Percentiles rank a stretch among this genome's conserved stretches.
Evolutionary conservation across 805 yeast genomes (phyloP).

Genomic region (Yamadazyma kitorensis): DNA sequence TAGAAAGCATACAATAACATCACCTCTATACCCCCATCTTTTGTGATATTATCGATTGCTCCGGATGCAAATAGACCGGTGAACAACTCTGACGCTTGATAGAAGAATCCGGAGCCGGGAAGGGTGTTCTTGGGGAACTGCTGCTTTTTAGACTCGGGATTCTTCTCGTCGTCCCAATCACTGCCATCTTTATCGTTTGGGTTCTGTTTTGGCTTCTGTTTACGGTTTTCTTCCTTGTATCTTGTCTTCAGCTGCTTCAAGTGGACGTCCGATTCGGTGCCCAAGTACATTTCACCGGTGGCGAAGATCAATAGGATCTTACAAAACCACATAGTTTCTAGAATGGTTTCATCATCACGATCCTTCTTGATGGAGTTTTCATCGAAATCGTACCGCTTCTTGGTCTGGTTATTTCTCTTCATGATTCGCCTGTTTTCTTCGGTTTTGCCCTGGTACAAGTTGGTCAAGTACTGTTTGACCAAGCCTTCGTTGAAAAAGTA

Average conservation of each 20-base stretch:
- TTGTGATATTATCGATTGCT: constrained; percentile 72
- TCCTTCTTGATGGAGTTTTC: constrained; percentile 43
- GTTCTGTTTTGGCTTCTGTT: constrained; percentile 9
- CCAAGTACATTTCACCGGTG: constrained; percentile 78
- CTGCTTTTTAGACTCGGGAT: constrained; percentile 13
- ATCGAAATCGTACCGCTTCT: constrained; percentile 25
- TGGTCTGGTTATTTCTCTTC: constrained; percentile 27
- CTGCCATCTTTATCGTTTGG: constrained; percentile 9
- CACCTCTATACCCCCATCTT: constrained; percentile 79
- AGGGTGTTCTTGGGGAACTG: constrained; percentile 38
- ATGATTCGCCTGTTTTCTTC: constrained; percentile 37
- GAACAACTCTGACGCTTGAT: constrained; percentile 75
- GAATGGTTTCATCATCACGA: constrained; percentile 51
- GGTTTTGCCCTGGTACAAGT: constrained; percentile 54
- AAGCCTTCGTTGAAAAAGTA: constrained; percentile 82
- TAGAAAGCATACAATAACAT: constrained; percentile 73
- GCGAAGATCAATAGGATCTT: constrained; percentile 72
- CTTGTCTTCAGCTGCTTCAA: constrained; percentile 37
- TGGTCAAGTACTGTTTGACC: constrained; percentile 62
- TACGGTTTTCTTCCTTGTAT: constrained; percentile 12
- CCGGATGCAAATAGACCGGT: constrained; percentile 77
- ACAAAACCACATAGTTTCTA: constrained; percentile 80
- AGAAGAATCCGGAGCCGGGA: constrained; percentile 78
- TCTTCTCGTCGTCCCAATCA: constrained; percentile 9
- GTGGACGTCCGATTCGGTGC: constrained; percentile 65